Evolutionary conservation across 1,284 basidiomycete species (phyloP).

Genomic region (Leccinum solheimii): DNA sequence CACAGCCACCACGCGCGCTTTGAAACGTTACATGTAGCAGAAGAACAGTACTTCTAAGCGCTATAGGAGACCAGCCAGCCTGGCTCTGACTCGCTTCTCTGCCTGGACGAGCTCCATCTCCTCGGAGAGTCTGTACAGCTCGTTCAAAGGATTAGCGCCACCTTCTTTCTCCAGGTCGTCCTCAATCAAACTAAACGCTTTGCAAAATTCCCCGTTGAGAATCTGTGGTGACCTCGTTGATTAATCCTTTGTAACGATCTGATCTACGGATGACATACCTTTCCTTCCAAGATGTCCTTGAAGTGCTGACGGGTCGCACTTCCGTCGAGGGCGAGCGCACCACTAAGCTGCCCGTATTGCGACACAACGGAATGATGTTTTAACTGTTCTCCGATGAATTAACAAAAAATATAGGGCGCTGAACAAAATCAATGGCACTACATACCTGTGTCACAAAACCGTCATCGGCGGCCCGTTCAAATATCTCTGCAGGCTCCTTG

Average conservation of each 20-base stretch:
- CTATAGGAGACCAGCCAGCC: constrained; percentile 43
- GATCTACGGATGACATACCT: constrained; percentile 36
- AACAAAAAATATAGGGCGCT: background rate
- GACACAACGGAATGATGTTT: constrained; percentile 64
- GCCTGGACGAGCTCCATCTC: constrained; percentile 56
- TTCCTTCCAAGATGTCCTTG: constrained; percentile 58
- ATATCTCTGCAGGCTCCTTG: constrained; percentile 70
- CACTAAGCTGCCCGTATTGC: constrained; percentile 62
- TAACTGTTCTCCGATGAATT: constrained; percentile 38
- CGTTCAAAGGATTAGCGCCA: constrained; percentile 53
- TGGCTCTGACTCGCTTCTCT: constrained; percentile 56
- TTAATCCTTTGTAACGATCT: background rate
- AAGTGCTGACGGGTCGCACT: constrained; percentile 50
- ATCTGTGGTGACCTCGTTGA: constrained; percentile 38
- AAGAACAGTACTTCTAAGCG: background rate
- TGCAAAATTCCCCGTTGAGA: constrained; percentile 59
- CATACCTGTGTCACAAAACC: constrained; percentile 58
- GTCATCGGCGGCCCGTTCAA: constrained; percentile 65
- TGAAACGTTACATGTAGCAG: background rate
- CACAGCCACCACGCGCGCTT: constrained; percentile 31
- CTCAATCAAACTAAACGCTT: constrained; percentile 57
- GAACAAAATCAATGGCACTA: background rate
- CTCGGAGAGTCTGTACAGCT: constrained; percentile 52
- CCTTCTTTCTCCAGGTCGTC: constrained; percentile 61
- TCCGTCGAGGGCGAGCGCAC: constrained; percentile 58